A percentile compares a stretch with the other conserved stretches of the same genome.
phyloP scores from a whole-genome alignment of 305 asterid species.

The Fraxinus nigra region DNA sequence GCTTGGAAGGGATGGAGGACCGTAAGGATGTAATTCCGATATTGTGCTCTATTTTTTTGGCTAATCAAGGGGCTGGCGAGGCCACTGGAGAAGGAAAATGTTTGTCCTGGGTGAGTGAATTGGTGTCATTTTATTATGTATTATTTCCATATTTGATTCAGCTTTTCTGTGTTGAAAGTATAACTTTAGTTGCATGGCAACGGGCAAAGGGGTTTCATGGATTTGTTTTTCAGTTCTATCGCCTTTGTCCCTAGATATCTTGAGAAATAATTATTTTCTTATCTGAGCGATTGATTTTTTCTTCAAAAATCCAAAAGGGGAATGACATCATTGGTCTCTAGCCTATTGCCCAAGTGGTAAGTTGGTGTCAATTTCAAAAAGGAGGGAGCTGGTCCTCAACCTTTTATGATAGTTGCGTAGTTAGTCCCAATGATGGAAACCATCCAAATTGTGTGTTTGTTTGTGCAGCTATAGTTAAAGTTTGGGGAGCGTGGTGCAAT shows the following conservation, averaged over 20 bases:
- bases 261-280: neutral
- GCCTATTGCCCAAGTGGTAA: neutral
- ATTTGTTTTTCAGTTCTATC: neutral
- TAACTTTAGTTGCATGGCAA: neutral
- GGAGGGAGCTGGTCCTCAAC: neutral
- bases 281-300: neutral
- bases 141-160: neutral
- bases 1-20: constrained; percentile 35
- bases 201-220: neutral
- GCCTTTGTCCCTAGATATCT: neutral
- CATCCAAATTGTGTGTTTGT: neutral
- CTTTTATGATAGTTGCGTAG: neutral
- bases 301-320: neutral
- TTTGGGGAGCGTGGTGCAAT: neutral
- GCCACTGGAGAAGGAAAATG: constrained; percentile 66
- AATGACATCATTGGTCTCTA: neutral
- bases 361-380: neutral
- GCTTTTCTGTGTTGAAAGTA: neutral
- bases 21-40: constrained; percentile 54
- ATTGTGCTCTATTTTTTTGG: constrained; percentile 76
- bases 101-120: constrained; percentile 66
- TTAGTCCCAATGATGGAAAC: neutral
- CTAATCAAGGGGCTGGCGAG: constrained; percentile 78
- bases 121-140: neutral
- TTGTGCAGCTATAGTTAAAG: neutral